Evolutionary conservation across 352 stramenopile genomes (phyloP).

Genomic region (Phytopythium ostracodes): DNA sequence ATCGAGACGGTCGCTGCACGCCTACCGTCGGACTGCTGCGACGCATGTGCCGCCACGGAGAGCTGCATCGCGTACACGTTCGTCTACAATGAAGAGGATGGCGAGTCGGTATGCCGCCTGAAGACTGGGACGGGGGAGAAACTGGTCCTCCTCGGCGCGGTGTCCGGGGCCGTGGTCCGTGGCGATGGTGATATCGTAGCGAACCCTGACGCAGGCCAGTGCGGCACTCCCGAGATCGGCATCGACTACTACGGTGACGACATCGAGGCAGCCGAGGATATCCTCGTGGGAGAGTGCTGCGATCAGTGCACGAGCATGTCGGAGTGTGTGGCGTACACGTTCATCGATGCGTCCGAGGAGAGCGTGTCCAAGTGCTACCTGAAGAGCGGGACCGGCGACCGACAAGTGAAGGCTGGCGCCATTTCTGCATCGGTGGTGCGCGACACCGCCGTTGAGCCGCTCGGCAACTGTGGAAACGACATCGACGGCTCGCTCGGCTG

Average conservation of each 20-base stretch:
- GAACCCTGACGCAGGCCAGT: neutral
- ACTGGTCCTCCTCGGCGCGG: constrained; percentile 13
- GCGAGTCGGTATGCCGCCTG: neutral
- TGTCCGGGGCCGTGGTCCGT: constrained; percentile 16
- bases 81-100: neutral
- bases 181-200: neutral
- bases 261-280: constrained; percentile 11
- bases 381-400: constrained; percentile 18
- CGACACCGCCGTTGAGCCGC: neutral
- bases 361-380: constrained; percentile 27
- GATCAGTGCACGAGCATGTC: constrained; percentile 15
- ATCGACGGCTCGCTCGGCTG: neutral
- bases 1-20: neutral
- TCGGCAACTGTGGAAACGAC: constrained; percentile 1
- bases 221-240: constrained; percentile 16
- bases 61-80: neutral
- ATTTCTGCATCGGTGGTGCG: constrained; percentile 18
- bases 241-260: constrained; percentile 27
- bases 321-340: constrained; percentile 30
- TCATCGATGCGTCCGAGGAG: constrained; percentile 24
- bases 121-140: constrained; percentile 12
- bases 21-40: neutral
- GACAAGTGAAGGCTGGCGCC: constrained; percentile 11
- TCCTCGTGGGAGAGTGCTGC: constrained; percentile 23
- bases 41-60: neutral